phyloP scores from a whole-genome alignment of 495 filamentous ascomycete species.

The Achaetomiella virescens region DNA sequence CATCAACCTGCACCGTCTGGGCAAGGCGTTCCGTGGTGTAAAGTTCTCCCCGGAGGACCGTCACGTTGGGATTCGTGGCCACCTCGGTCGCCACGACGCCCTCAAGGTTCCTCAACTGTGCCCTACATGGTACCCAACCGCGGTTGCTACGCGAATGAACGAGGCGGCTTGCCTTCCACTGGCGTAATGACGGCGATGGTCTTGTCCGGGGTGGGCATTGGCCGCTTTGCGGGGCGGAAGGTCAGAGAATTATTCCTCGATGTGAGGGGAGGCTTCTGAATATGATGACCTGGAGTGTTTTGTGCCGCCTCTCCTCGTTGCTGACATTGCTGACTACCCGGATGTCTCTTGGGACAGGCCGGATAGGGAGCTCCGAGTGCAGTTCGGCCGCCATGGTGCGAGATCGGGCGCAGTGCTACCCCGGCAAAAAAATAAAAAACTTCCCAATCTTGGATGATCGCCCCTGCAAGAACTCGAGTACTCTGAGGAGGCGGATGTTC shows the following conservation, averaged over 20 bases:
- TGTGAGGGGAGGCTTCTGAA: constrained; percentile 42
- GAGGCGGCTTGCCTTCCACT: constrained; percentile 90
- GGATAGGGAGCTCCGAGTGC: constrained; percentile 36
- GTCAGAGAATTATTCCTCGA: constrained; percentile 44
- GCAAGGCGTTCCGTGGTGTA: constrained; percentile 52
- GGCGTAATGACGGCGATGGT: constrained; percentile 85
- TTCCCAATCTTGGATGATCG: neutral
- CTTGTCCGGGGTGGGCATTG: constrained; percentile 54
- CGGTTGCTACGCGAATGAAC: constrained; percentile 83
- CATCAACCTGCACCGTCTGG: constrained; percentile 35
- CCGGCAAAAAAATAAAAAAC: too few species aligned
- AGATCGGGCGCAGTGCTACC: neutral
- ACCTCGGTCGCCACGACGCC: constrained; percentile 82
- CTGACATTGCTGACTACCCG: constrained; percentile 31
- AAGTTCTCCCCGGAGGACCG: constrained; percentile 73
- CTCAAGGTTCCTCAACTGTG: constrained; percentile 76
- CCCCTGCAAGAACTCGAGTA: neutral
- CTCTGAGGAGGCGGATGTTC: neutral
- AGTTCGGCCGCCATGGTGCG: constrained; percentile 32
- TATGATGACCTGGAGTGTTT: constrained; percentile 50
- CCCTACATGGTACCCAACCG: constrained; percentile 85
- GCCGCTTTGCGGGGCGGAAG: constrained; percentile 47
- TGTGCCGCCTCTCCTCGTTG: constrained; percentile 37
- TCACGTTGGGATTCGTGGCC: constrained; percentile 71
- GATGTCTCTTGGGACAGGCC: constrained; percentile 29